Conservation (phyloP, 2,329 filamentous ascomycete genomes). For the Epicoccum nigrum region DNA sequence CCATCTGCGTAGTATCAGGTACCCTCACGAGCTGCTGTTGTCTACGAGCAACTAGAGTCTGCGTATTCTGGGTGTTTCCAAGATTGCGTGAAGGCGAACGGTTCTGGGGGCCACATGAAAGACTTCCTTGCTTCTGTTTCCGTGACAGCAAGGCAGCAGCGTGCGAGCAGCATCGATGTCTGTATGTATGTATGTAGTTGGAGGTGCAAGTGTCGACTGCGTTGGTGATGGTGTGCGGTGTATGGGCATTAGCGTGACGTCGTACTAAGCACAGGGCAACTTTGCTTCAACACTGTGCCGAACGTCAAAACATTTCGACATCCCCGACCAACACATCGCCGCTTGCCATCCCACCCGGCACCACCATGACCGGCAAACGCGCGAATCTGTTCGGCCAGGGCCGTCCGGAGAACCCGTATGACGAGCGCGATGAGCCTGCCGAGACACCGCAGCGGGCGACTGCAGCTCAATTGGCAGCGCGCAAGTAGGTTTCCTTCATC, state of each 20-base stretch:
- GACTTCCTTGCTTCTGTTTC: no score
- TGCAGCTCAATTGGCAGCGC: conserved; percentile 60
- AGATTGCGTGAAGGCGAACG: no score
- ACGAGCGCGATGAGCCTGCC: conserved; percentile 44
- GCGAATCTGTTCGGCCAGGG: conserved; percentile 37
- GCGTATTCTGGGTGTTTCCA: no score
- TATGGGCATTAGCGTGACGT: conserved; percentile 13
- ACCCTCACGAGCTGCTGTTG: no score
- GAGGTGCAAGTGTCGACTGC: neutral
- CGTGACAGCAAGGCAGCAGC: no score
- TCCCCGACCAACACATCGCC: conserved; percentile 11
- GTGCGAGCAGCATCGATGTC: no score
- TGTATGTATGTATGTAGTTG: no score
- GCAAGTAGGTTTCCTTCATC: conserved; percentile 57
- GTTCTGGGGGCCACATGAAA: no score
- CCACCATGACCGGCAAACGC: conserved; percentile 41
- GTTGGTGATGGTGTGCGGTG: neutral
- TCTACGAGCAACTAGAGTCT: no score
- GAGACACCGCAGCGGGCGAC: conserved; percentile 59
- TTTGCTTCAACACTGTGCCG: conserved; percentile 10
- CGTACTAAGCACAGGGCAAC: conserved; percentile 2
- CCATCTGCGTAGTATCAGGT: no score
- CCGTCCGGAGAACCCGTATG: conserved; percentile 34
- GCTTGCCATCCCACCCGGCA: conserved; percentile 18
- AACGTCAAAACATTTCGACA: conserved; percentile 16